These are phyloP conservation scores for Wickerhamiella brachini DNA, from an alignment of 805 yeast species.

Conservation along the genomic window DNA sequence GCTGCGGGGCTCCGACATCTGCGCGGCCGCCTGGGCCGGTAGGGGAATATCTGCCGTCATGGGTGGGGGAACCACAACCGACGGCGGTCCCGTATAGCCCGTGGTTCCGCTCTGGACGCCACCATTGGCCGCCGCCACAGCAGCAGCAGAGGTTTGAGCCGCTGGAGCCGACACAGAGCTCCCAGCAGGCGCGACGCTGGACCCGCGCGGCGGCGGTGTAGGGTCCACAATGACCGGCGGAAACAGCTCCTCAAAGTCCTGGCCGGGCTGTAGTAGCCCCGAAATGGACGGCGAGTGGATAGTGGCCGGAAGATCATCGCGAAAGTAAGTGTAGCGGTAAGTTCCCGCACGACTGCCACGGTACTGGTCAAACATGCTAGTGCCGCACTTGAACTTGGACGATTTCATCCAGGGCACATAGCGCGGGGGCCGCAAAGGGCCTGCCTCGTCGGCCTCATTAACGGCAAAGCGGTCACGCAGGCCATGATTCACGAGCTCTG, in stretches of 20 bases:
- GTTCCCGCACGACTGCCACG: slow-evolving; percentile 24
- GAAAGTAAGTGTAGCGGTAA: slow-evolving; percentile 77
- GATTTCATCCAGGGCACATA: slow-evolving; percentile 57
- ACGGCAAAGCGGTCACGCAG: slow-evolving; percentile 30
- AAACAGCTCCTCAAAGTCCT: slow-evolving; percentile 46
- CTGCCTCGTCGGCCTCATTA: slow-evolving; percentile 42
- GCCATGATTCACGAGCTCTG: slow-evolving; percentile 11
- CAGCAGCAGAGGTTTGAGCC: not conserved
- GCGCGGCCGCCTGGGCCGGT: not conserved
- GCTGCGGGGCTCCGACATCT: not conserved
- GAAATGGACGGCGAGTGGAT: slow-evolving; percentile 80
- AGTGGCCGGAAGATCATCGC: slow-evolving; percentile 81
- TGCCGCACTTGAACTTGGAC: slow-evolving; percentile 7
- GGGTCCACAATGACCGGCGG: slow-evolving; percentile 17
- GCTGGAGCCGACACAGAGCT: not conserved
- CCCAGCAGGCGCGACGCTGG: not conserved
- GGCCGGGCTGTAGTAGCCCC: slow-evolving; percentile 55
- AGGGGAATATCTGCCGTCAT: not conserved
- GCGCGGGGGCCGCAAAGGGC: slow-evolving; percentile 62
- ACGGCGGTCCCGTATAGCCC: not conserved
- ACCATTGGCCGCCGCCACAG: not conserved
- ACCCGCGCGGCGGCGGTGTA: not conserved
- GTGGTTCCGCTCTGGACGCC: not conserved
- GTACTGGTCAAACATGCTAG: slow-evolving; percentile 3
- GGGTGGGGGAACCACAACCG: not conserved